These are phyloP conservation scores for Aureobasidium sp. DNA, from an alignment of 2,329 filamentous ascomycete genomes.

Conservation along the genomic window DNA sequence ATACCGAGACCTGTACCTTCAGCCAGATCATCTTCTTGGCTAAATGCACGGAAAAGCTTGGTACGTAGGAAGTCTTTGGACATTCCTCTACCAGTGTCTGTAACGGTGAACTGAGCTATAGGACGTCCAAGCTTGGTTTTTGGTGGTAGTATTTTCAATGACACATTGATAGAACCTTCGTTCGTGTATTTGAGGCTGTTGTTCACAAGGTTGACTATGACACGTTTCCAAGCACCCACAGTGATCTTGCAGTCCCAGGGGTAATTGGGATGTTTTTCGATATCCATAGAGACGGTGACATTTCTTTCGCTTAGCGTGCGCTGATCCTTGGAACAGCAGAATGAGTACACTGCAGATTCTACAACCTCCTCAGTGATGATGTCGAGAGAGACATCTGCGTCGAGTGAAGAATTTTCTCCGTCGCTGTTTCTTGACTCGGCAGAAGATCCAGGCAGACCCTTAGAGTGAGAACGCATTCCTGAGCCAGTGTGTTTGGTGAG, in stretches of 20 bases:
- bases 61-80: constrained; percentile 25
- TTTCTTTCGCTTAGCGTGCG: not conserved
- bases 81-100: constrained; percentile 31
- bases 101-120: constrained; percentile 11
- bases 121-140: constrained; percentile 13
- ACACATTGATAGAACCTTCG: constrained; percentile 35
- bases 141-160: not conserved
- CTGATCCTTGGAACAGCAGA: constrained; percentile 7
- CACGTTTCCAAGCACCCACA: constrained; percentile 31
- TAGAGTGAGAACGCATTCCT: not conserved
- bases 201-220: constrained; percentile 40
- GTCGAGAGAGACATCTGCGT: constrained; percentile 35
- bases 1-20: constrained; percentile 30
- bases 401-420: constrained; percentile 18
- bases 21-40: constrained; percentile 28
- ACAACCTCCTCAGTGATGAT: constrained; percentile 47
- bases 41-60: constrained; percentile 27
- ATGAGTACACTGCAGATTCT: constrained; percentile 33
- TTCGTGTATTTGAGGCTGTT: constrained; percentile 44
- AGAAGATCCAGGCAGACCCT: not conserved
- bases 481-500: not conserved
- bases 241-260: constrained; percentile 33
- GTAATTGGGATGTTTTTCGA: not conserved
- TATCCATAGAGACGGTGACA: not conserved
- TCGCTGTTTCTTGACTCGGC: constrained; percentile 7